Evolutionary conservation across 1,139 yeast species (phyloP), one percentile per base, ranked within the genome.

Genomic region (Meyerozyma carpophila): DNA sequence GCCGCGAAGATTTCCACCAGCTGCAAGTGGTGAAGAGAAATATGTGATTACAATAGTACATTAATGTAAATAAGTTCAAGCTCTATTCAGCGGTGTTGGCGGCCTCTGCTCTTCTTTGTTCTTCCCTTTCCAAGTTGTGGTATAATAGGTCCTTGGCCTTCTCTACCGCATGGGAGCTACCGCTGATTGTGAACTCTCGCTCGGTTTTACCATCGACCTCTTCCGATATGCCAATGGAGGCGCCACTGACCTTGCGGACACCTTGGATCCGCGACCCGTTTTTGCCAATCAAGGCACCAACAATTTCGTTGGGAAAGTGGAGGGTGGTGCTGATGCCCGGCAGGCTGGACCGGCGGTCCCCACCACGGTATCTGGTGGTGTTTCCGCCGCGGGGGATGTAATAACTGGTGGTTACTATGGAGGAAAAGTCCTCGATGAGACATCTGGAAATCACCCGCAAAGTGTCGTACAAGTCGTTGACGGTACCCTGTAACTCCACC

Each of bases 231-330:
- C 84, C 81, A 59, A 90, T 89, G 43, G 81, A 78, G 27, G 96
- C 93, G 34, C 93, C 93, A 45, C 91, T 80, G 38, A 77, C 77
- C 55, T 85, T 81, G 54, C 96, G 77, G 44, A 90, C 86, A 45
- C 91, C 95, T 61, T 87, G 94, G 54, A 90, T 88, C 65, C 95
- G 78, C 39, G 87, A 70, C 39, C 96, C 96, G 52, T 84, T 83
- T 56, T 84, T 84, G 52, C 97, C 97, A 57, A 90, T 88, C 46
- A 90, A 74, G 42, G 96, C 94, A 40, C 97, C 97, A 42, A 90
- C 96, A 70, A 84, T 82, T 47, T 83, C 90, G 53, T 86, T 83
- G 36, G 95, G 89, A 60, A 89, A 84, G 18, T 52, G 44, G 29
- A 56, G 41, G 7, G 56, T 44, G 4, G 48, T 42, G 21, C 53